Percentiles rank a stretch among this genome's conserved stretches.
Conservation (phyloP, 352 stramenopile species). For the Phytopythium boreale region DNA sequence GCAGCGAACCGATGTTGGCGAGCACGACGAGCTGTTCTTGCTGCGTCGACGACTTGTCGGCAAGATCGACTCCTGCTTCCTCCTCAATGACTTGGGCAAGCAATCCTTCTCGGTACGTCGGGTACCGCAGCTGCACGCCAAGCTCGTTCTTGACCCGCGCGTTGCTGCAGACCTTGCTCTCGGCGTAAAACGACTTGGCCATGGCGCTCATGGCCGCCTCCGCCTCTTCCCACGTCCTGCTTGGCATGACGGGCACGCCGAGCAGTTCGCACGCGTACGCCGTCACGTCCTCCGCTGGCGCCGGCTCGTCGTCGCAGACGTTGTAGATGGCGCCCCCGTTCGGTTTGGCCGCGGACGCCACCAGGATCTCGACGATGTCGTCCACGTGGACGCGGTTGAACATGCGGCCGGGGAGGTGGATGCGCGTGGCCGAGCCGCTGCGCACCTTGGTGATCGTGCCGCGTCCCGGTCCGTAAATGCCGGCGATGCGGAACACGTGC, state of each 20-base stretch:
- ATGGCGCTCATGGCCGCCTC: conserved; percentile 80
- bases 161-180: conserved; percentile 83
- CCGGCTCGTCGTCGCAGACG: conserved; percentile 86
- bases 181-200: conserved; percentile 83
- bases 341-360: conserved; percentile 62
- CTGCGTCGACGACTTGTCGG: conserved; percentile 2
- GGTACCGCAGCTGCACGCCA: conserved; percentile 63
- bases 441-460: conserved; percentile 81
- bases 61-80: neutral
- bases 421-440: conserved; percentile 54
- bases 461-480: conserved; percentile 89
- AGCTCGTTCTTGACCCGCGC: conserved; percentile 72
- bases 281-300: conserved; percentile 73
- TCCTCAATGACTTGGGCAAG: conserved; percentile 79
- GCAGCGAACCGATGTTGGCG: conserved; percentile 75
- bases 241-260: conserved; percentile 37
- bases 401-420: conserved; percentile 67
- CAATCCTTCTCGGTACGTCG: conserved; percentile 80
- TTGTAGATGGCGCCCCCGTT: conserved; percentile 84
- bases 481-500: conserved; percentile 89
- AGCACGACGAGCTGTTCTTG: conserved; percentile 41
- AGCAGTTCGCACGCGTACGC: conserved; percentile 77
- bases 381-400: conserved; percentile 91
- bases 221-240: conserved; percentile 71
- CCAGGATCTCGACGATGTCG: conserved; percentile 83